Evolutionary conservation across 495 filamentous ascomycete genomes (phyloP).

Genomic region (Penicillium flavigenum): DNA sequence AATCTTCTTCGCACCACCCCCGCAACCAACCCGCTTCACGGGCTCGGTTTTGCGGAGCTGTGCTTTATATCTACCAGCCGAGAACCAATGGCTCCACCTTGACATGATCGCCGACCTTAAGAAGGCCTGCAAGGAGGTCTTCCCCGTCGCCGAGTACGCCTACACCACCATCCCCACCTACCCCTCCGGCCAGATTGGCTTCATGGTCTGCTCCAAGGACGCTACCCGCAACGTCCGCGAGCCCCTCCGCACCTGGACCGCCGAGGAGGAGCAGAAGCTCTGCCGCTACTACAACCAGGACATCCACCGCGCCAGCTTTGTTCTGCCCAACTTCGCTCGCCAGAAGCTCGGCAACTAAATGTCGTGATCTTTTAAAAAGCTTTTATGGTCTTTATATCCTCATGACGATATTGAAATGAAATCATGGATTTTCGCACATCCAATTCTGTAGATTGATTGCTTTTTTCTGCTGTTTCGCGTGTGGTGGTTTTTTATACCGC

Average conservation of each 20-base stretch:
- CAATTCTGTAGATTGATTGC: background rate
- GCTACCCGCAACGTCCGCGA: conserved; percentile 73
- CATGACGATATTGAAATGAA: conserved; percentile 19
- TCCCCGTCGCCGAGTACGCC: conserved; percentile 95
- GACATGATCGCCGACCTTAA: conserved; percentile 85
- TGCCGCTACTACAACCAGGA: conserved; percentile 95
- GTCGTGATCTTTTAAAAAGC: conserved; percentile 15
- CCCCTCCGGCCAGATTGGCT: conserved; percentile 98
- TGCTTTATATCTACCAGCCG: conserved; percentile 57
- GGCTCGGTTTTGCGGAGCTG: conserved; percentile 39
- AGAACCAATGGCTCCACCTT: conserved; percentile 99
- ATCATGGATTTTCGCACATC: conserved; percentile 9
- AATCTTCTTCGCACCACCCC: conserved; percentile 28
- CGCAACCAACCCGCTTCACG: conserved; percentile 40
- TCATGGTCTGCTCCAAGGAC: conserved; percentile 99
- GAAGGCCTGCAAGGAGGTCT: conserved; percentile 95
- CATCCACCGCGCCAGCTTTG: conserved; percentile 91
- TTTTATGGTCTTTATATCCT: conserved; percentile 14
- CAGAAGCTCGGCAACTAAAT: conserved; percentile 58
- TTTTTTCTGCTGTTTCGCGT: background rate
- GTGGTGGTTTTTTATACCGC: background rate
- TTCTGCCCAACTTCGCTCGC: conserved; percentile 89
- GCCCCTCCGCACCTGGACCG: conserved; percentile 73
- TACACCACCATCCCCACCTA: conserved; percentile 99
- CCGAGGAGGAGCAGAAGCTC: conserved; percentile 86